These are phyloP conservation scores for Dipteronia sinensis DNA, from an alignment of 345 rosid species.

Conservation along the genomic window DNA sequence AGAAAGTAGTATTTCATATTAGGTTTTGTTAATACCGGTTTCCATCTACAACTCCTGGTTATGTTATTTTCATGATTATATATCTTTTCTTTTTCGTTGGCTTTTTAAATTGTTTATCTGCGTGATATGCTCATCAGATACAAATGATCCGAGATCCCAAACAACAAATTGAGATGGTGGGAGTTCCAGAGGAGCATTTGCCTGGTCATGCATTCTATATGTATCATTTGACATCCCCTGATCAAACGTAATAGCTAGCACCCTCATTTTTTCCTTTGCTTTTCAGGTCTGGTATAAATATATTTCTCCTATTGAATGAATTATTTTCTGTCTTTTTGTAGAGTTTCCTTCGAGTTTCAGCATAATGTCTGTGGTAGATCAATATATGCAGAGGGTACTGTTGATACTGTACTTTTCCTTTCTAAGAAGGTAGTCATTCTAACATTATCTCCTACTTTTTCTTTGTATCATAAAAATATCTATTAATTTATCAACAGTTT, in stretches of 20 bases:
- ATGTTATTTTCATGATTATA: not conserved
- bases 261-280: not conserved
- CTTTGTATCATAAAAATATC: not conserved
- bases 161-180: conserved; percentile 83
- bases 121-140: conserved; percentile 40
- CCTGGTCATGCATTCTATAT: conserved; percentile 91
- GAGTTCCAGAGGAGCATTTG: conserved; percentile 86
- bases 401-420: conserved; percentile 85
- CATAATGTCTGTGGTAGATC: conserved; percentile 97
- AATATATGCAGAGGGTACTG: conserved; percentile 90
- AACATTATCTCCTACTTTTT: not conserved
- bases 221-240: conserved; percentile 88
- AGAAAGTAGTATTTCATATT: not conserved
- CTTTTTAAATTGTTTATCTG: not conserved
- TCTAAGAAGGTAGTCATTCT: conserved; percentile 70
- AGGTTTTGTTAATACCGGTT: not conserved
- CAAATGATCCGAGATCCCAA: conserved; percentile 84
- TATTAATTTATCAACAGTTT: not conserved
- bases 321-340: conserved; percentile 27
- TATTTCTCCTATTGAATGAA: conserved; percentile 1
- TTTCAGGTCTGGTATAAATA: not conserved
- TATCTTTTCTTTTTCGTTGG: not conserved
- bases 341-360: conserved; percentile 95
- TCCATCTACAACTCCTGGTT: too few species aligned
- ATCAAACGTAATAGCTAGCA: conserved; percentile 59